Evolutionary conservation across 305 asterid species (phyloP).

Genomic region (Fraxinus velutina): DNA sequence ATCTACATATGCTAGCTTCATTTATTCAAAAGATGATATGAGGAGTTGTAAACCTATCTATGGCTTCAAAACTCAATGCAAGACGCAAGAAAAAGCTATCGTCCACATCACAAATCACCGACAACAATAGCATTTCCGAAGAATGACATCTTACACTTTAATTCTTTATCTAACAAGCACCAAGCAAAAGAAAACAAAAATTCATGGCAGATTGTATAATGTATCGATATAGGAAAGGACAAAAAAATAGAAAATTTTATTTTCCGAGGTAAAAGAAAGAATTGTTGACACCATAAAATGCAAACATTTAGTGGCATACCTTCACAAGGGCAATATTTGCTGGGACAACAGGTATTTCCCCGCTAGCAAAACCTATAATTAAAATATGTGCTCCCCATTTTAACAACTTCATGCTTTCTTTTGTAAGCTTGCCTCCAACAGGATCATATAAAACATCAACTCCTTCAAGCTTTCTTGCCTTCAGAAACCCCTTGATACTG

Average conservation of each 20-base stretch:
- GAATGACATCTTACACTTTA: neutral
- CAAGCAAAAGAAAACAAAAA: neutral
- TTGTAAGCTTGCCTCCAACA: slow-evolving; percentile 88
- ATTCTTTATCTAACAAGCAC: neutral
- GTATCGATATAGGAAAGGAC: neutral
- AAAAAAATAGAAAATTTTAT: neutral
- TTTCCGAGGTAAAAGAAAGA: neutral
- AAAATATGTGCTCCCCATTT: slow-evolving; percentile 95
- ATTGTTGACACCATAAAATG: neutral
- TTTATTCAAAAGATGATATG: neutral
- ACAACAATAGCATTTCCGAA: neutral
- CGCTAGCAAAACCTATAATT: slow-evolving; percentile 95
- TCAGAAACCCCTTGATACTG: slow-evolving; percentile 68
- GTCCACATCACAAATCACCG: neutral
- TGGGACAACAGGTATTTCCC: slow-evolving; percentile 81
- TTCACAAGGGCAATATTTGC: slow-evolving; percentile 88
- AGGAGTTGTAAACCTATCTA: neutral
- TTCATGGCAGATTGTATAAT: neutral
- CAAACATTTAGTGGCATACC: slow-evolving; percentile 39
- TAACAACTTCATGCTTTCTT: slow-evolving; percentile 69
- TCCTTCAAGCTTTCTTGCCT: slow-evolving; percentile 70
- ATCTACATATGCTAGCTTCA: neutral
- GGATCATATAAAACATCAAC: slow-evolving; percentile 96
- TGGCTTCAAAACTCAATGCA: neutral
- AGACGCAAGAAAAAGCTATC: neutral